These are phyloP conservation scores for Pleurotus cornucopiae DNA, from an alignment of 768 basidiomycete genomes.

Conservation along the genomic window DNA sequence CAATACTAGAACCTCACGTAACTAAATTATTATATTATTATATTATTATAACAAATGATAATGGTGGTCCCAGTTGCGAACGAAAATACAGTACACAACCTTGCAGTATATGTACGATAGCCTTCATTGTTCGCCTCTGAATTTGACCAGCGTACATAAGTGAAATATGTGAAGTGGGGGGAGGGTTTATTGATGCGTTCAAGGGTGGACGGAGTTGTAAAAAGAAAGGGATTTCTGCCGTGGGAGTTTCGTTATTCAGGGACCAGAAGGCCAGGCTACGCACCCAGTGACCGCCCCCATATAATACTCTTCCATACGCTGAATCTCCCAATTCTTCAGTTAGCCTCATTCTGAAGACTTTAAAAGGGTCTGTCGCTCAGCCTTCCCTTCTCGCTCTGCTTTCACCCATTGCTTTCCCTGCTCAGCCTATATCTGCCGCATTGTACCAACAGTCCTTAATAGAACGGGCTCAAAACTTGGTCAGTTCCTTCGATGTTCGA, in stretches of 20 bases:
- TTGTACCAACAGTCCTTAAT: conserved; percentile 81
- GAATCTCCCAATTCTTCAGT: conserved; percentile 25
- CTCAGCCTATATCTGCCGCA: conserved; percentile 45
- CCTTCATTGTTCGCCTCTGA: not conserved
- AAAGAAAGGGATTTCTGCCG: not conserved
- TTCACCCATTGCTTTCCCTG: conserved; percentile 18
- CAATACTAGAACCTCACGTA: not conserved
- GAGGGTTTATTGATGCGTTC: not conserved
- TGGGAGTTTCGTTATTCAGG: conserved; percentile 1
- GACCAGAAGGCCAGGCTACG: conserved; percentile 15
- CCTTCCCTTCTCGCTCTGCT: conserved; percentile 13
- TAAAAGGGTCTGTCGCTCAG: conserved; percentile 42
- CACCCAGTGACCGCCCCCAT: conserved; percentile 36
- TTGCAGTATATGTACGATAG: not conserved
- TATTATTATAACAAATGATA: no score
- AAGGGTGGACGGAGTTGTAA: conserved; percentile 9
- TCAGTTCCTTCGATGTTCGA: conserved; percentile 21
- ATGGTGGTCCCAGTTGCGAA: not conserved
- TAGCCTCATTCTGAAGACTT: conserved; percentile 33
- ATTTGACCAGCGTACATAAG: not conserved
- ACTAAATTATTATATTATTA: not conserved
- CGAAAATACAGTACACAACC: not conserved
- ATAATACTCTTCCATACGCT: conserved; percentile 34
- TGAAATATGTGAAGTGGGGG: not conserved
- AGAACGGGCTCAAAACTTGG: conserved; percentile 71